Conservation (phyloP, 2,329 filamentous ascomycete species). For the Venturia oleaginea region DNA sequence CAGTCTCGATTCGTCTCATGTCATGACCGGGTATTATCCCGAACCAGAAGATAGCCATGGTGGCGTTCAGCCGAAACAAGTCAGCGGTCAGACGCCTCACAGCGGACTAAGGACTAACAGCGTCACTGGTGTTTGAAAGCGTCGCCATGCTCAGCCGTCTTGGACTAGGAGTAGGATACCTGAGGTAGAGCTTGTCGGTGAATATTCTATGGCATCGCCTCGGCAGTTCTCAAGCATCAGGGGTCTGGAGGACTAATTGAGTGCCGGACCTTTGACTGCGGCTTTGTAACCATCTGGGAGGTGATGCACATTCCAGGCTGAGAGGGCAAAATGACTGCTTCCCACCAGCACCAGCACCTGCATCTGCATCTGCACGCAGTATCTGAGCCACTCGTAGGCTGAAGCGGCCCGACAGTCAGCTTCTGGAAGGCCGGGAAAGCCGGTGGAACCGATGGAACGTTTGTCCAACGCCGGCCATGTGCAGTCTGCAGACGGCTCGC, state of each 20-base stretch:
- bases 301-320: background rate
- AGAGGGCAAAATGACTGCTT: too few relatives aligned
- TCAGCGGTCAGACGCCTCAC: background rate
- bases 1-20: background rate
- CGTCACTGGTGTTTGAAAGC: background rate
- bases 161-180: background rate
- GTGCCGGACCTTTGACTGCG: background rate
- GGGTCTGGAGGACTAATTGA: background rate
- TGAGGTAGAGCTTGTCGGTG: background rate
- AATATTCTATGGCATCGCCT: background rate
- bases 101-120: background rate
- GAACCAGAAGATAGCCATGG: background rate
- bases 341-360: too few relatives aligned
- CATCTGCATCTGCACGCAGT: too few relatives aligned
- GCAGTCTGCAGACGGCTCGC: constrained; percentile 4
- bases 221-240: background rate
- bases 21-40: background rate
- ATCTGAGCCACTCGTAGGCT: background rate
- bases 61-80: background rate
- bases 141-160: background rate
- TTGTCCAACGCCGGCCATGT: constrained; percentile 6
- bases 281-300: background rate
- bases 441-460: background rate
- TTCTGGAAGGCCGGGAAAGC: constrained; percentile 9
- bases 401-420: constrained; percentile 1